Percentiles rank a stretch among this genome's conserved stretches.
These are phyloP conservation scores for Cryphonectria parasitica DNA, from an alignment of 2,329 filamentous ascomycete genomes.

Conservation along the genomic window DNA sequence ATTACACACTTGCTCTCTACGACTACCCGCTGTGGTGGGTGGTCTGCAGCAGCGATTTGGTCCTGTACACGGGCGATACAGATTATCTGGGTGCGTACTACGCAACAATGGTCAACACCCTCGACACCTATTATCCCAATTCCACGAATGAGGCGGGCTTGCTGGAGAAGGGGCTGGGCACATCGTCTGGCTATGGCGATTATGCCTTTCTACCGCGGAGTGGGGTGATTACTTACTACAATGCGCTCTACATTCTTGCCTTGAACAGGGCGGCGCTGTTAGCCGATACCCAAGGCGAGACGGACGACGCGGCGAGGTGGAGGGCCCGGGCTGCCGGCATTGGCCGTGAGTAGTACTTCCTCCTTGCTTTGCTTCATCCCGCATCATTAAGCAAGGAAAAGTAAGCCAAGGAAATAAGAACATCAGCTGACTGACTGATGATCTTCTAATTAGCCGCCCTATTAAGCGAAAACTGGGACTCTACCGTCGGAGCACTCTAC, in stretches of 20 bases:
- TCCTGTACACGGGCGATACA: slow-evolving; percentile 53
- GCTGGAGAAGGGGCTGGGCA: slow-evolving; percentile 43
- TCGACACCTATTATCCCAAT: slow-evolving; percentile 52
- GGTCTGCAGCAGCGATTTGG: slow-evolving; percentile 50
- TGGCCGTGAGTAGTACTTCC: slow-evolving; percentile 28
- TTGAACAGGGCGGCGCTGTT: slow-evolving; percentile 49
- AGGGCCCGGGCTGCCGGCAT: slow-evolving; percentile 41
- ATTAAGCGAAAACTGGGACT: slow-evolving; percentile 47
- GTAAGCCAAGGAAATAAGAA: too few species aligned
- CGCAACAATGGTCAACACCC: slow-evolving; percentile 42
- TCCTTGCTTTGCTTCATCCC: neutral
- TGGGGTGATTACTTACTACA: slow-evolving; percentile 57
- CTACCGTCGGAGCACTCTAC: slow-evolving; percentile 47
- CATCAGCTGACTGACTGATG: neutral
- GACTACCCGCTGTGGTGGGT: slow-evolving; percentile 61
- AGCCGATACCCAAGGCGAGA: slow-evolving; percentile 39
- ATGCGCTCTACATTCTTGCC: slow-evolving; percentile 53
- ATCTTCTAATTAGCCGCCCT: slow-evolving; percentile 38
- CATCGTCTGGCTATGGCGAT: slow-evolving; percentile 51
- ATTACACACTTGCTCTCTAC: slow-evolving; percentile 52
- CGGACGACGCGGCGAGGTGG: slow-evolving; percentile 46
- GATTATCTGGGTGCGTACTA: slow-evolving; percentile 49
- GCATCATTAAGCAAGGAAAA: neutral
- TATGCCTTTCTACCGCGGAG: slow-evolving; percentile 54
- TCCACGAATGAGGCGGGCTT: slow-evolving; percentile 41